A percentile compares a stretch with the other conserved stretches of the same genome.
phyloP scores from a whole-genome alignment of 306 rosid genomes.

The Malus domestica region DNA sequence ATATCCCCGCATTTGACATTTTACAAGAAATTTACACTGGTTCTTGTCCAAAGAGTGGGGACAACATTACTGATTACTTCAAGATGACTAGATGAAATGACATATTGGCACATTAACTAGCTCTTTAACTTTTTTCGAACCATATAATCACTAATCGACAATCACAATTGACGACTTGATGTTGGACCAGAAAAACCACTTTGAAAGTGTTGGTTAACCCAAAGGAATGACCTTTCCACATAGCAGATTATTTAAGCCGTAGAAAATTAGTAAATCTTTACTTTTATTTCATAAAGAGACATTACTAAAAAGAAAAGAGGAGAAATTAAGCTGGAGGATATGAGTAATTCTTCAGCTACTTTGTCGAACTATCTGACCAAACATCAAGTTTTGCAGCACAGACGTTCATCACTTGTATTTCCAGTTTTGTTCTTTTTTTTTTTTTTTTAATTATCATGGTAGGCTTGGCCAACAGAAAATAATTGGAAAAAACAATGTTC shows the following conservation, averaged over 20 bases:
- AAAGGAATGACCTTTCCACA: not conserved
- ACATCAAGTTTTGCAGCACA: not conserved
- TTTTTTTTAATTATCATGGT: constrained; percentile 9
- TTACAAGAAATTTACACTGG: not conserved
- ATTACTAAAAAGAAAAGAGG: not conserved
- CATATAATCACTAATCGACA: not conserved
- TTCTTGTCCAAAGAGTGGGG: not conserved
- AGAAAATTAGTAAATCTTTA: not conserved
- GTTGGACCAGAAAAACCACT: not conserved
- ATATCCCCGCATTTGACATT: too few relatives aligned
- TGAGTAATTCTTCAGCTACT: not conserved
- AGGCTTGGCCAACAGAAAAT: not conserved
- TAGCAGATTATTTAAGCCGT: not conserved
- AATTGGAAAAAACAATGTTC: not conserved
- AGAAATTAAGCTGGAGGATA: not conserved
- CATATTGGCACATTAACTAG: not conserved
- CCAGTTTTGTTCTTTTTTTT: not conserved
- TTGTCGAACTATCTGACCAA: not conserved
- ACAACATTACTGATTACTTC: not conserved
- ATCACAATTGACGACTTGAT: not conserved
- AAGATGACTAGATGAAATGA: not conserved
- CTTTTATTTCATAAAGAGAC: too few relatives aligned
- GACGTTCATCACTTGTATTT: not conserved
- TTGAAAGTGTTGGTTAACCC: not conserved
- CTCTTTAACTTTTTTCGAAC: not conserved